Base-by-base conservation (phyloP, 768 basidiomycete genomes). In the Psilocybe sp. region DNA sequence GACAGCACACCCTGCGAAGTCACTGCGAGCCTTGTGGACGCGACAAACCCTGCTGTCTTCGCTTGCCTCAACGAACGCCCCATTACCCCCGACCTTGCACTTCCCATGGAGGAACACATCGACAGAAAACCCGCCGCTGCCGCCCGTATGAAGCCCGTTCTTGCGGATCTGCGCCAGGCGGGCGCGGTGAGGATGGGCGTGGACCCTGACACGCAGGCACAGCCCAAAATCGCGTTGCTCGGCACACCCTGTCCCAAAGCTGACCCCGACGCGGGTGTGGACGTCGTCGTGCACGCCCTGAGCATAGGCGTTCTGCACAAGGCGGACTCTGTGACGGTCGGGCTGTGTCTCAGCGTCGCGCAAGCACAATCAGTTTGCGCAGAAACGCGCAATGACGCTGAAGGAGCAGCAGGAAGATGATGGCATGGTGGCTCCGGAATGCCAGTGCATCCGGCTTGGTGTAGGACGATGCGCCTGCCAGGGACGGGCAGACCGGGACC, bases 31-130 rank as follows among this genome's bases (percentile, higher is more conserved):
- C 72, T 84, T 7, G 76, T 89, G 10, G 87, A 89, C 58, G 86
- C 86, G 1, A 84, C 87, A 13, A 89, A 89, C 61, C 87, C 87
- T 0, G 84, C 81, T 5, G 78, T 90, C 13, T 82, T 90, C 65
- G 72, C 88, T 55, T 47, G 65, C 32, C 64, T 71, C 4, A 51
- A 64, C 1, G 77, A 80, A 36, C 69, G 88, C 34, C 53, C 61
- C 16, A 40, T 53, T 5, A 63, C 70, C 23, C 4, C 23, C 23
- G 23, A 7, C 23, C 23, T 28, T 7, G 23, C 23, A 33, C 68
- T 80, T 39, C 64, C 69, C 16, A 58, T 78, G 37, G 66, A 62
- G 35, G 68, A 66, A 14, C 76, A 73, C 53, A 41, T 73, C 35
- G 40, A 59, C 2, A 65, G 69, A 11, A 64, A 60, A 44, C 47